A percentile compares a stretch with the other conserved stretches of the same genome.
phyloP scores from a whole-genome alignment of 2,329 filamentous ascomycete genomes.

The Colletotrichum liriopes region DNA sequence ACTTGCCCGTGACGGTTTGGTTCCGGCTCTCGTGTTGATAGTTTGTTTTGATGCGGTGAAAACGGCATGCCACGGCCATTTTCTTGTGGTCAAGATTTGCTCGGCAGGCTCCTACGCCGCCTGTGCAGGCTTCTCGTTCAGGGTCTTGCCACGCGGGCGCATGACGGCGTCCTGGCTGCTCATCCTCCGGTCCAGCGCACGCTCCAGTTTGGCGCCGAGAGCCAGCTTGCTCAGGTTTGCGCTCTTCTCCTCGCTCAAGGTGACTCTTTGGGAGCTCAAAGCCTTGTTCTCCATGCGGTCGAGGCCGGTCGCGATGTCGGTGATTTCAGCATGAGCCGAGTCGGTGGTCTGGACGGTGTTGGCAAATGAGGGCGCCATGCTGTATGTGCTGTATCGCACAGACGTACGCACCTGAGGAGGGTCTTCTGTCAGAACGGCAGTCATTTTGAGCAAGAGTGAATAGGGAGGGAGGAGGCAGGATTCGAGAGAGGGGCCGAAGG shows the following conservation, averaged over 20 bases:
- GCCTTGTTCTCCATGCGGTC: slow-evolving; percentile 93
- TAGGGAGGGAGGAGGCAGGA: slow-evolving; percentile 6
- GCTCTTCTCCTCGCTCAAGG: slow-evolving; percentile 83
- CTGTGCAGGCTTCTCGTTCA: slow-evolving; percentile 53
- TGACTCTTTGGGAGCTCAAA: slow-evolving; percentile 85
- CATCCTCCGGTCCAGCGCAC: slow-evolving; percentile 89
- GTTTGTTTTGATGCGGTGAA: neutral
- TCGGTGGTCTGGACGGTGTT: slow-evolving; percentile 68
- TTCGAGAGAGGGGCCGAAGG: slow-evolving; percentile 33
- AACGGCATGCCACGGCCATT: slow-evolving; percentile 11
- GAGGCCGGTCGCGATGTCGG: slow-evolving; percentile 83
- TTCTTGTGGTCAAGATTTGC: neutral
- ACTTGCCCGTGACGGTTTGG: neutral
- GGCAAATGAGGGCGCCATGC: slow-evolving; percentile 74
- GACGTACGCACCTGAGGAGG: slow-evolving; percentile 65
- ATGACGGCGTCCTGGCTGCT: slow-evolving; percentile 90
- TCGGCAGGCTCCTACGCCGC: slow-evolving; percentile 23
- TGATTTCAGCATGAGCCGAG: slow-evolving; percentile 71
- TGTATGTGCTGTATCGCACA: slow-evolving; percentile 73
- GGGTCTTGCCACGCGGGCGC: slow-evolving; percentile 66
- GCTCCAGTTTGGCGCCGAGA: slow-evolving; percentile 90
- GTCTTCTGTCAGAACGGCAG: slow-evolving; percentile 29
- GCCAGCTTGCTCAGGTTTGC: slow-evolving; percentile 89
- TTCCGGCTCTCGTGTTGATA: slow-evolving; percentile 5
- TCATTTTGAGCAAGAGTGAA: slow-evolving; percentile 22